A percentile compares a stretch with the other conserved stretches of the same genome.
Evolutionary conservation across 352 stramenopile genomes (phyloP).

Genomic region (Pythium utonaiense): DNA sequence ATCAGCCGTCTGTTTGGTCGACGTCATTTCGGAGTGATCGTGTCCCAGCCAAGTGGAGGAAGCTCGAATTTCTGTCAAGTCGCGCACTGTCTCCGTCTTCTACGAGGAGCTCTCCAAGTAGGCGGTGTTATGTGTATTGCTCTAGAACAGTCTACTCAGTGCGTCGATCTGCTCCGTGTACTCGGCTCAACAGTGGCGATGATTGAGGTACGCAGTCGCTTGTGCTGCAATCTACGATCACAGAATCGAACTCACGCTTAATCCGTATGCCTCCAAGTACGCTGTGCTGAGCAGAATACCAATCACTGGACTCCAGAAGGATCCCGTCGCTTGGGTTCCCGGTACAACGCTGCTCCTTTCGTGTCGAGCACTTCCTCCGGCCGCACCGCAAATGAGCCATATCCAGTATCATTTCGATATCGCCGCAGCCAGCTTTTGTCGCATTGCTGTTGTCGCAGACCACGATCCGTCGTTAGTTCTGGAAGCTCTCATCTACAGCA

Average conservation of each 20-base stretch:
- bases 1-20: constrained; percentile 43
- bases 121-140: constrained; percentile 23
- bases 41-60: background rate
- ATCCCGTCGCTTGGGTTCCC: constrained; percentile 18
- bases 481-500: constrained; percentile 17
- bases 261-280: too few relatives aligned
- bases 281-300: constrained; percentile 15
- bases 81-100: constrained; percentile 27
- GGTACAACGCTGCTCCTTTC: constrained; percentile 20
- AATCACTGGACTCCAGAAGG: constrained; percentile 16
- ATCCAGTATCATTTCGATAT: constrained; percentile 5
- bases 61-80: constrained; percentile 16
- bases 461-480: constrained; percentile 9
- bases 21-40: constrained; percentile 27
- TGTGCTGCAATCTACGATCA: too few relatives aligned
- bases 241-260: too few relatives aligned
- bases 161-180: constrained; percentile 14
- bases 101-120: constrained; percentile 32
- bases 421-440: constrained; percentile 5
- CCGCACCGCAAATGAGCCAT: background rate
- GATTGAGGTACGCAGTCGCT: constrained; percentile 29
- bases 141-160: background rate
- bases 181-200: constrained; percentile 1
- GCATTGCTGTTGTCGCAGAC: background rate
- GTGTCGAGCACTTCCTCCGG: background rate